Conservation (phyloP, 768 basidiomycete genomes). For the Coprinellus aureogranulatus region DNA sequence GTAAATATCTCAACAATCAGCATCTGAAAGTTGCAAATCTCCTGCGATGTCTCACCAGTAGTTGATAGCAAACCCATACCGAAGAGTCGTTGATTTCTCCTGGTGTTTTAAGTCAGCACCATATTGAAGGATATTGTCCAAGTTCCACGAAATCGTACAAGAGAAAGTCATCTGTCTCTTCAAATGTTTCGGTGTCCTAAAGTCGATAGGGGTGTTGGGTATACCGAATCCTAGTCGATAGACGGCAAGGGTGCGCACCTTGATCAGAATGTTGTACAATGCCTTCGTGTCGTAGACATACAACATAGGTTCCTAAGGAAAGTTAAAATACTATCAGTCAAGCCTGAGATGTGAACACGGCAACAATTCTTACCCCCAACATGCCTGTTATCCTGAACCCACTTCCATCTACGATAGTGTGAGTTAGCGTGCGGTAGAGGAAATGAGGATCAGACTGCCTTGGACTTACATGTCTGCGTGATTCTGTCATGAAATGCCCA, state of each 20-base stretch:
- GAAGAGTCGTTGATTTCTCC: conserved; percentile 10
- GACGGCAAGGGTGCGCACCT: conserved; percentile 28
- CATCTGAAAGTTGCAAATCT: not conserved
- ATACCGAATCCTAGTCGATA: no score
- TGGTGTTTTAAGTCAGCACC: not conserved
- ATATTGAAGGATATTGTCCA: not conserved
- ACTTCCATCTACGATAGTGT: conserved; percentile 23
- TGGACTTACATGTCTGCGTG: conserved; percentile 28
- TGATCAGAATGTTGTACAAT: conserved; percentile 43
- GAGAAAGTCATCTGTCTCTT: conserved; percentile 23
- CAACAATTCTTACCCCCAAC: conserved; percentile 39
- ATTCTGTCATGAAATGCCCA: conserved; percentile 38
- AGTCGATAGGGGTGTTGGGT: no score
- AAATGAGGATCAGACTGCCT: no score
- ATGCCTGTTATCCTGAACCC: conserved; percentile 31
- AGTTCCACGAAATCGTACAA: conserved; percentile 10
- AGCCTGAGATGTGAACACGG: no score
- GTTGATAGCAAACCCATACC: conserved; percentile 18
- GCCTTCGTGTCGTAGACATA: conserved; percentile 46
- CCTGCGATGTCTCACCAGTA: conserved; percentile 14
- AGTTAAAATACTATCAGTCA: not conserved
- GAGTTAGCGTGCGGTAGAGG: not conserved
- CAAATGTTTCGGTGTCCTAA: conserved; percentile 29
- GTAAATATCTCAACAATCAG: not conserved
- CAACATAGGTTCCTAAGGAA: conserved; percentile 28